Evolutionary conservation across 371 early-diverging fungal species (phyloP).

Genomic region (Syncephalastrum sp.): DNA sequence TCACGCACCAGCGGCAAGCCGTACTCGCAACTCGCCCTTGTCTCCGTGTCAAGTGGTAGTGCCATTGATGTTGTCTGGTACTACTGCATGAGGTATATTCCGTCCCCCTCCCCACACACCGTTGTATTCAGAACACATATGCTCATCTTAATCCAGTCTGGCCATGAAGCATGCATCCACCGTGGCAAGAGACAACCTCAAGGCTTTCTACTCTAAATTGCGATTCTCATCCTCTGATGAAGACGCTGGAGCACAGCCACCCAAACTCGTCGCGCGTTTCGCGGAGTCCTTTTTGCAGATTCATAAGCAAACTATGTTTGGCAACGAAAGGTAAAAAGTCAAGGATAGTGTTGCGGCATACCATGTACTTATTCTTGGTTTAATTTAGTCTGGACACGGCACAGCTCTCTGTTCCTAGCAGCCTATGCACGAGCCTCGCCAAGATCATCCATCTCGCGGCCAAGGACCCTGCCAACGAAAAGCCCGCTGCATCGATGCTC

Average conservation of each 20-base stretch:
- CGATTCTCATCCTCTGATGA: slow-evolving; percentile 22
- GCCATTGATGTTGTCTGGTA: slow-evolving; percentile 53
- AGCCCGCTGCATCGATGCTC: slow-evolving; percentile 11
- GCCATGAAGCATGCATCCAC: slow-evolving; percentile 43
- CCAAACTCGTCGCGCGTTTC: slow-evolving; percentile 26
- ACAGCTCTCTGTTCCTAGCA: too few species aligned
- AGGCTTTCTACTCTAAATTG: slow-evolving; percentile 43
- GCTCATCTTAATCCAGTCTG: slow-evolving; percentile 17
- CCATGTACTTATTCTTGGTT: too few species aligned
- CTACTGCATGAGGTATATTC: slow-evolving; percentile 47
- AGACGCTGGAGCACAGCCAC: slow-evolving; percentile 4
- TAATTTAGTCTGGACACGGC: too few species aligned
- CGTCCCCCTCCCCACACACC: too few species aligned
- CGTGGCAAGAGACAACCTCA: slow-evolving; percentile 43
- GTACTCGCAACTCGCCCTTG: slow-evolving; percentile 46
- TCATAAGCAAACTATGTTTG: slow-evolving; percentile 42
- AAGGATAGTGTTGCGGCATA: too few species aligned
- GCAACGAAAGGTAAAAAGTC: slow-evolving; percentile 14
- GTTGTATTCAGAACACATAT: background rate
- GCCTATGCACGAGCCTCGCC: too few species aligned
- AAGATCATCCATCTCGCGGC: too few species aligned
- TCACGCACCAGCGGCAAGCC: slow-evolving; percentile 50
- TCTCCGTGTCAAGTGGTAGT: slow-evolving; percentile 42
- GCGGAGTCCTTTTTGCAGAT: slow-evolving; percentile 41
- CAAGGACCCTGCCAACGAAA: too few species aligned